These are phyloP conservation scores for Sclerotinia borealis DNA, from an alignment of 2,329 filamentous ascomycete species.

Conservation along the genomic window DNA sequence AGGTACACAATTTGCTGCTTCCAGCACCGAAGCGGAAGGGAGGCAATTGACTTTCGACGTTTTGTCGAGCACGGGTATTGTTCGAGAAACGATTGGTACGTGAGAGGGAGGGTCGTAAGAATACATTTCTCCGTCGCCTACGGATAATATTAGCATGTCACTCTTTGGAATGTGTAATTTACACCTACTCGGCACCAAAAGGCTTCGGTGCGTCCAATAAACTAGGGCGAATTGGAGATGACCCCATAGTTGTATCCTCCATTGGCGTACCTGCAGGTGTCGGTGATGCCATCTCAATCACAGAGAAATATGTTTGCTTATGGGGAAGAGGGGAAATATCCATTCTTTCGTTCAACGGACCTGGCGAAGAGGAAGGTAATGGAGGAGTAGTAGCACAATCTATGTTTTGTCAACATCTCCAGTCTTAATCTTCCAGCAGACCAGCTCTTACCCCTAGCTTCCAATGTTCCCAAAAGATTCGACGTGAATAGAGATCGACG, in stretches of 20 bases:
- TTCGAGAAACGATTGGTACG: slow-evolving; percentile 71
- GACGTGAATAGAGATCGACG: slow-evolving; percentile 78
- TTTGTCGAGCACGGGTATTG: slow-evolving; percentile 54
- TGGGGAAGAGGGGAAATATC: slow-evolving; percentile 91
- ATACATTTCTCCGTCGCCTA: slow-evolving; percentile 61
- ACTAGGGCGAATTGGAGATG: slow-evolving; percentile 45
- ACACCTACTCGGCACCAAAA: slow-evolving; percentile 47
- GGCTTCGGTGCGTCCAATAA: slow-evolving; percentile 46
- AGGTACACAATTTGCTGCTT: slow-evolving; percentile 42
- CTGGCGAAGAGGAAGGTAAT: slow-evolving; percentile 76
- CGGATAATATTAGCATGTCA: slow-evolving; percentile 19
- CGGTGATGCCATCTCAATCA: slow-evolving; percentile 64
- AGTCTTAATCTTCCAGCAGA: slow-evolving; percentile 32
- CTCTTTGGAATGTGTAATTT: slow-evolving; percentile 20
- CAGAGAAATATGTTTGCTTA: slow-evolving; percentile 61
- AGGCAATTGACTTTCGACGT: slow-evolving; percentile 60
- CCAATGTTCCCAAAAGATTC: slow-evolving; percentile 49
- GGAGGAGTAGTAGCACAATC: slow-evolving; percentile 80
- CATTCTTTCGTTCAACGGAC: slow-evolving; percentile 69
- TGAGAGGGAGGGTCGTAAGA: slow-evolving; percentile 68
- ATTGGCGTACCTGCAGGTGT: slow-evolving; percentile 50
- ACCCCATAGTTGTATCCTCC: slow-evolving; percentile 47
- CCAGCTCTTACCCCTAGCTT: slow-evolving; percentile 43
- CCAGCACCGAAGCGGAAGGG: slow-evolving; percentile 67
- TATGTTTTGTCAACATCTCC: slow-evolving; percentile 36